Evolutionary conservation across 2,329 filamentous ascomycete species (phyloP).

Genomic region (Ophiostoma pallidulum): DNA sequence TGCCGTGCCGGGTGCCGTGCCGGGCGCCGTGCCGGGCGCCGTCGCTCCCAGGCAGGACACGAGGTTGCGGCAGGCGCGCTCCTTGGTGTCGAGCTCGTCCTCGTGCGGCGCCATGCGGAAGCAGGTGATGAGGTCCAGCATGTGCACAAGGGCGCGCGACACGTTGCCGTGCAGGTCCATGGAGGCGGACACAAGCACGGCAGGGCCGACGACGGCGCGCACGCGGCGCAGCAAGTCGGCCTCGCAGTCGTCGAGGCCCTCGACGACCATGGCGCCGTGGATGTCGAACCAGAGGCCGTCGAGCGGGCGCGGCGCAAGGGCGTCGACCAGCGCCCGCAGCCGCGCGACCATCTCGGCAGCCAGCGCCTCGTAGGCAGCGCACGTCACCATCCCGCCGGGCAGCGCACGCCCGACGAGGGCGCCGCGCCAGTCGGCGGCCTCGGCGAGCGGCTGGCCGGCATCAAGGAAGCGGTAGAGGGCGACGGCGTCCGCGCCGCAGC

Average conservation of each 20-base stretch:
- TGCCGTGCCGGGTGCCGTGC: too few species aligned
- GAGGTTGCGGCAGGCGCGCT: conserved; percentile 41
- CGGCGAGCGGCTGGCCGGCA: conserved; percentile 29
- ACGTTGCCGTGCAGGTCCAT: conserved; percentile 50
- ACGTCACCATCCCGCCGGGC: conserved; percentile 38
- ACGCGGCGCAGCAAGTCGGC: conserved; percentile 37
- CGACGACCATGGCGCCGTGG: conserved; percentile 46
- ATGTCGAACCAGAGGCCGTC: conserved; percentile 48
- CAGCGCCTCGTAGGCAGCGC: conserved; percentile 36
- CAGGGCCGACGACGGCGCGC: conserved; percentile 33
- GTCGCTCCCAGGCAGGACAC: conserved; percentile 28
- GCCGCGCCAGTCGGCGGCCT: conserved; percentile 39
- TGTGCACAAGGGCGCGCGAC: conserved; percentile 37
- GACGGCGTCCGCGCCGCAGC: conserved; percentile 33
- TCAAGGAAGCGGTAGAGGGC: conserved; percentile 37
- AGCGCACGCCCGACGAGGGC: conserved; percentile 42
- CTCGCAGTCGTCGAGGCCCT: conserved; percentile 38
- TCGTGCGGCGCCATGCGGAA: conserved; percentile 44
- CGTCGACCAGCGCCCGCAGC: conserved; percentile 28
- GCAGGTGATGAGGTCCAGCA: conserved; percentile 43
- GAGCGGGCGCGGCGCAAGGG: conserved; percentile 22
- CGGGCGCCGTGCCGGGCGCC: neutral
- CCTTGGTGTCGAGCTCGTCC: conserved; percentile 40
- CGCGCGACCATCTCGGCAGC: conserved; percentile 31
- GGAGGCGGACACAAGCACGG: conserved; percentile 40